Percentiles rank a stretch among this genome's conserved stretches.
Evolutionary conservation across 768 basidiomycete genomes (phyloP).

Genomic region (Suillus hirtellus): DNA sequence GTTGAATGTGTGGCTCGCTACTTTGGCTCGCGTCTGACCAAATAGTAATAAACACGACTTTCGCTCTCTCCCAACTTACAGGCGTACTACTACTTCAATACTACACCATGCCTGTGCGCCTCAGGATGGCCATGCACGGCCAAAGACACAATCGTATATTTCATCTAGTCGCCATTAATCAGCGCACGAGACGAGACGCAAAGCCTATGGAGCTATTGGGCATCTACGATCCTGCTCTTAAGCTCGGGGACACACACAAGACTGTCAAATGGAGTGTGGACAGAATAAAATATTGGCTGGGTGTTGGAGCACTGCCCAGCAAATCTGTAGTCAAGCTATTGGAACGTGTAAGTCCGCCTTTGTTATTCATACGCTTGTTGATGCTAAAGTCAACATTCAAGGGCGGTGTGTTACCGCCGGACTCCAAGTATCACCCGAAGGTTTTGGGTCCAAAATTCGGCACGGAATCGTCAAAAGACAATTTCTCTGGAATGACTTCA

Average conservation of each 20-base stretch:
- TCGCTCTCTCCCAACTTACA: conserved; percentile 1
- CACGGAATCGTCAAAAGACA: not conserved
- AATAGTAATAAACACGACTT: conserved; percentile 26
- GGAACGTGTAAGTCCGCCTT: conserved; percentile 57
- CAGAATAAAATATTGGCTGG: conserved; percentile 88
- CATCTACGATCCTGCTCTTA: conserved; percentile 72
- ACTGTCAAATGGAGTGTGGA: conserved; percentile 88
- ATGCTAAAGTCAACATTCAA: conserved; percentile 27
- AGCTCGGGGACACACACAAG: conserved; percentile 56
- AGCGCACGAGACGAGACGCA: conserved; percentile 71
- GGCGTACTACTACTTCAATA: not conserved
- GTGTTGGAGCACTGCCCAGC: conserved; percentile 80
- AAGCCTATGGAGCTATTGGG: conserved; percentile 88
- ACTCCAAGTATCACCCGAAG: conserved; percentile 55
- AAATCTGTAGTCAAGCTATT: conserved; percentile 75
- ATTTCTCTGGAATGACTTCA: conserved; percentile 1
- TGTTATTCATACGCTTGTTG: not conserved
- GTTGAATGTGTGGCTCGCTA: no score
- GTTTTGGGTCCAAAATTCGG: conserved; percentile 23
- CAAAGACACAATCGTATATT: conserved; percentile 71
- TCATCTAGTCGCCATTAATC: conserved; percentile 83
- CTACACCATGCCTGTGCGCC: conserved; percentile 74
- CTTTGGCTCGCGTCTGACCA: conserved; percentile 11
- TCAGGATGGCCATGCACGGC: conserved; percentile 86
- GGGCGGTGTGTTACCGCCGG: conserved; percentile 63